Evolutionary conservation across 2,329 filamentous ascomycete species (phyloP), one percentile per base, ranked within the genome.

Genomic region (Cryphonectria radicalis): DNA sequence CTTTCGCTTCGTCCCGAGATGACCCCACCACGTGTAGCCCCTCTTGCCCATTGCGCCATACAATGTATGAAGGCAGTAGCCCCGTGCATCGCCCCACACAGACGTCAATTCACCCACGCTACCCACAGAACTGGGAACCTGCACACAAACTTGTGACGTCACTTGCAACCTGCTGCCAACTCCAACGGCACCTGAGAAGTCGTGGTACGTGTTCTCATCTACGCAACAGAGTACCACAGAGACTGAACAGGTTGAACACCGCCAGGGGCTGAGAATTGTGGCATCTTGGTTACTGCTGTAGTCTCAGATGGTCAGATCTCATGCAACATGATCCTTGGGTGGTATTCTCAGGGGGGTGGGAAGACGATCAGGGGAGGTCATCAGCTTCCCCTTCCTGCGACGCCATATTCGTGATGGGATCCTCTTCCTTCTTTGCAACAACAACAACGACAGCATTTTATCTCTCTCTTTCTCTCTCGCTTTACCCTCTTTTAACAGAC

Each of bases 1-100:
- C 53, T 17, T 57, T 57, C 53, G 53, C 53, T 55, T 55, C 53
- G 53, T 55, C n/a, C 53, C 53, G 53, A 55, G n/a, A 55, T 43
- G 42, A 53, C 46, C 46, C 46, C 46, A 53, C 46, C 46, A 53
- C 11, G 46, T 19, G 1, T 53, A 7, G 50, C 4, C n/a, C 50
- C 50, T 4, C n/a, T 22, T 14, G 7, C 10, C 43, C 43, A 46
- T 22, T 46, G 43, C 43, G 43, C 43, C 43, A 46, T 46, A 46
- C 43, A 14, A 7, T 19, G 43, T 17, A 17, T 4, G 6, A 2
- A 13, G 40, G 14, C 14, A n/a, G 46, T 50, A n/a, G 53, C 25
- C 53, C 53, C 25, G 53, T 25, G 53, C n/a, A 17, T 4, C 25
- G 53, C 25, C 25, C 53, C 53, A 57, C 53, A 13, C 13, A 57